Evolutionary conservation across 768 basidiomycete species (phyloP), one percentile per base, ranked within the genome.

Genomic region (Tylopilus rubrobrunneus): DNA sequence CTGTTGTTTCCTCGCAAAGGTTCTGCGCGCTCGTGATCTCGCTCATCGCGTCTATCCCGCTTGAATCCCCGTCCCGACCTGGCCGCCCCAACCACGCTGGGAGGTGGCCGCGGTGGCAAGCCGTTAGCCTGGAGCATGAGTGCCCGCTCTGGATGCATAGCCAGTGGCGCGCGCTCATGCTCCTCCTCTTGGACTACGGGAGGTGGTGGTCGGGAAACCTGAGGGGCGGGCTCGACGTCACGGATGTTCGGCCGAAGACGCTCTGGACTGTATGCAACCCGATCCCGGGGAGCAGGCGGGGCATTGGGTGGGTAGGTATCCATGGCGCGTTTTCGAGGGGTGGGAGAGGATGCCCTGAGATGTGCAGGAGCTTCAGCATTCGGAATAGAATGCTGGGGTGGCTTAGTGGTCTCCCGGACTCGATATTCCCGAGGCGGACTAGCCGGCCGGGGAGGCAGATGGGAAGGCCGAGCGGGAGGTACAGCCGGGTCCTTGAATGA

Each of bases 111-210:
- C 7, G 70, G 70, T 1, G 68, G 70, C 7, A 68, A 53, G 7
- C 62, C 62, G 7, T 65, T 65, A 21, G 8, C 54, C 31, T 71
- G 70, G 7, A 70, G 51, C 56, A 70, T 56, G 6, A 66, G 54
- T 17, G 64, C 70, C 5, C 70, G 68, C 27, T 70, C 68, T 4
- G 67, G 70, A 44, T 71, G 68, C 54, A 70, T 68, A 6, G 51
- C 41, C 1, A 49, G 66, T 9, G 53, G 51, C 21, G 45, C 58
- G 25, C 55, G 62, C 4, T 56, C 53, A 23, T 19, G 54, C 2
- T 49, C 56, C 11, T 57, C 57, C 3, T 56, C 59, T 43, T 39
- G 56, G 8, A 49, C 39, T 0, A 45, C 34, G 1, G 45, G 19
- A 0, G 39, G 46, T 0, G 55, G 53, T 5, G 56, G 60, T 29